A percentile compares a stretch with the other conserved stretches of the same genome.
These are phyloP conservation scores for Pyrenochaeta sp. DNA, from an alignment of 2,329 filamentous ascomycete species.

Conservation along the genomic window DNA sequence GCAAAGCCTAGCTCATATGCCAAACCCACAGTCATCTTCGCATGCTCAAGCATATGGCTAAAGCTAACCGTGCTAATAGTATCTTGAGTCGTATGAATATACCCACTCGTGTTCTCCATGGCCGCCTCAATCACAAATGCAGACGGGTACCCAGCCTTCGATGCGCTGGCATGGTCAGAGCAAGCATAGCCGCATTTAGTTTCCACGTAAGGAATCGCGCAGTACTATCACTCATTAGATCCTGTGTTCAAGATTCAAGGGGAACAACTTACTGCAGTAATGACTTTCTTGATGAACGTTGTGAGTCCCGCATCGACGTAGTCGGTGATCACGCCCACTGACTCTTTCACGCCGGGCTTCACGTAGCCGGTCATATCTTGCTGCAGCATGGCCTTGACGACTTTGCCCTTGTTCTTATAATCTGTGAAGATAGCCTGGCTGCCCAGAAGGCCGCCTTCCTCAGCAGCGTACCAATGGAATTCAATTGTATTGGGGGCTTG, in stretches of 20 bases:
- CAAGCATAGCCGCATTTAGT: constrained; percentile 89
- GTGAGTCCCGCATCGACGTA: constrained; percentile 83
- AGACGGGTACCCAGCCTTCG: constrained; percentile 74
- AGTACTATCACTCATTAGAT: constrained; percentile 65
- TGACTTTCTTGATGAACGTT: constrained; percentile 84
- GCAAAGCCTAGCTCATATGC: constrained; percentile 81
- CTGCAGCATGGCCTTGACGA: constrained; percentile 94
- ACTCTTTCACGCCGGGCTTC: constrained; percentile 78
- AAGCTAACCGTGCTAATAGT: constrained; percentile 74
- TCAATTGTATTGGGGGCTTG: constrained; percentile 84
- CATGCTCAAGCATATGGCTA: constrained; percentile 89
- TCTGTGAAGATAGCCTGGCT: constrained; percentile 84
- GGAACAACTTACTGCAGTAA: constrained; percentile 61
- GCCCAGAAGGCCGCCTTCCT: constrained; percentile 84
- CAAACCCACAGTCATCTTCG: constrained; percentile 79
- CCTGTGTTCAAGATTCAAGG: background rate
- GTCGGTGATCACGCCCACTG: constrained; percentile 89
- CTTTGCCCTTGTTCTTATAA: constrained; percentile 75
- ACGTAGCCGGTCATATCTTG: constrained; percentile 92
- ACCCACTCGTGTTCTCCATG: constrained; percentile 66
- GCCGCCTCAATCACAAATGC: constrained; percentile 77
- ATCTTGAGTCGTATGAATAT: constrained; percentile 74
- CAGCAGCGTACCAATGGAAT: constrained; percentile 94
- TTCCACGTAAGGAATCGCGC: constrained; percentile 81
- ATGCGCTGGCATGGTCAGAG: constrained; percentile 75